These are phyloP conservation scores for Mucor saturninus DNA, from an alignment of 371 early-diverging fungal genomes.

Conservation along the genomic window DNA sequence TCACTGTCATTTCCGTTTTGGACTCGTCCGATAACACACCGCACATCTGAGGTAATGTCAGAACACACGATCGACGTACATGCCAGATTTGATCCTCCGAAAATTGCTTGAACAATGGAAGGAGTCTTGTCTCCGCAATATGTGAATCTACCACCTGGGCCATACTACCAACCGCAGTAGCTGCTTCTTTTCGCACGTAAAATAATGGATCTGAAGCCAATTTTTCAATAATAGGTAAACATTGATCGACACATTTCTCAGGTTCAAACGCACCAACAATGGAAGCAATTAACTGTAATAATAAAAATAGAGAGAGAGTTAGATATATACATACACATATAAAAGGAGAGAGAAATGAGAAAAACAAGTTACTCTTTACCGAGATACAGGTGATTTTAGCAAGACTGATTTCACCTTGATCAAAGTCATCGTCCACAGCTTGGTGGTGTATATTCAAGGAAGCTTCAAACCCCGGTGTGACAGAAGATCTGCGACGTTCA, in stretches of 20 bases:
- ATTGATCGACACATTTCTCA: conserved; percentile 49
- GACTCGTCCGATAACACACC: conserved; percentile 50
- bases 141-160: conserved; percentile 45
- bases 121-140: conserved; percentile 50
- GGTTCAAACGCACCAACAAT: conserved; percentile 52
- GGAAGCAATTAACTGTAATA: conserved; percentile 53
- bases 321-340: background rate
- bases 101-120: conserved; percentile 57
- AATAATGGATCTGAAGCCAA: conserved; percentile 56
- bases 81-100: conserved; percentile 67
- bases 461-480: conserved; percentile 34
- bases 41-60: conserved; percentile 54
- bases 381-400: conserved; percentile 65
- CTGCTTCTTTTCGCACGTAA: conserved; percentile 67
- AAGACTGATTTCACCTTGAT: conserved; percentile 59
- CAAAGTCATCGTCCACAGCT: conserved; percentile 34
- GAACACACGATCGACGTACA: conserved; percentile 61
- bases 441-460: conserved; percentile 21
- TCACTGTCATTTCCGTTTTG: conserved; percentile 44
- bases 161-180: conserved; percentile 56
- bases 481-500: conserved; percentile 25
- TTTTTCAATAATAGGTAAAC: conserved; percentile 59
- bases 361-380: conserved; percentile 35
- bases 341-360: background rate
- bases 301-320: background rate